These are phyloP conservation scores for thale cress (Arabidopsis thaliana) DNA, from an alignment of 345 rosid species.

Conservation along the genomic window TAIR10.1 NC_003076.8:3345501-3346000, in stretches of 20 bases:
- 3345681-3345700: slow-evolving; percentile 1
- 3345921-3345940: slow-evolving; percentile 8
- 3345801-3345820: not conserved
- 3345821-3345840: not conserved
- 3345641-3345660: slow-evolving; percentile 17
- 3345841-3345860: not conserved
- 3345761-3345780: not conserved
- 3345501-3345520: not conserved
- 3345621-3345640: slow-evolving; percentile 19
- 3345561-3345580: not conserved
- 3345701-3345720: slow-evolving; percentile 3
- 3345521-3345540: not conserved
- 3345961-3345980: not conserved
- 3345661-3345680: not conserved
- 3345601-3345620: slow-evolving; percentile 27
- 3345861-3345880: slow-evolving; percentile 3
- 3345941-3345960: not conserved
- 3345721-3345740: slow-evolving; percentile 11
- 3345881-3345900: not conserved
- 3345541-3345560: not conserved
- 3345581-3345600: not conserved
- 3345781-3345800: not conserved
- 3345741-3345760: slow-evolving; percentile 22
- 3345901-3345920: slow-evolving; percentile 15
- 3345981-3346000: not conserved